Evolutionary conservation across 1,284 basidiomycete genomes (phyloP), one percentile per base, ranked within the genome.

Genomic region (Pseudozyma tsukubaensis): DNA sequence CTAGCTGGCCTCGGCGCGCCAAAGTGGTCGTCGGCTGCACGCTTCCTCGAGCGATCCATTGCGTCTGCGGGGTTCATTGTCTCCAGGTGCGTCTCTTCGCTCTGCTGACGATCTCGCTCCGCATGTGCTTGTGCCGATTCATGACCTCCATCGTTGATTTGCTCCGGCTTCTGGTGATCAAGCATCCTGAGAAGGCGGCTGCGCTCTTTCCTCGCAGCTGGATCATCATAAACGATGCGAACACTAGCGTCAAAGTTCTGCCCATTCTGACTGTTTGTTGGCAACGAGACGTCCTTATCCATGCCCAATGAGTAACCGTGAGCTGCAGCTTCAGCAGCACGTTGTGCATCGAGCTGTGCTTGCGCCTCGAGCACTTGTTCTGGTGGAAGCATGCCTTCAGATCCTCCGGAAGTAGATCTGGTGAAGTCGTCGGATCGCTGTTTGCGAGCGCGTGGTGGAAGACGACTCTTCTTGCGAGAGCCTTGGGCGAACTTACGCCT

Each of bases 141-240:
- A 43, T 50, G 19, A 4, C 16, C 42, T 2, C 36, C 43, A 6
- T 52, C 53, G 6, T 21, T 50, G 35, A 12, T 32, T 3, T 58
- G 45, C 1, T 32, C 50, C 7, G 60, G 49, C 21, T 69, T 47
- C 44, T 58, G 59, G 12, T 61, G 56, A 16, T 61, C 75, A 21
- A 79, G 67, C 47, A 79, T 67, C 49, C 72, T 74, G 21, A 69
- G 29, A 39, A 80, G 53, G n/a, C 58, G 55, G 8, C 43, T 60
- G 13, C 67, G 65, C 53, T 80, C 74, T 34, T 58, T 59, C 36
- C 62, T 50, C 2, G 69, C 78, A 1, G 70, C 70, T 2, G 76
- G 74, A 47, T 80, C 78, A 49, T 80, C 72, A 48, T 77, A 80
- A n/a, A 75, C 59, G 40, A 80, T 65, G 16, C 70, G 63, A 3